Evolutionary conservation across 352 stramenopile genomes (phyloP).

Genomic region (Phytophthora meadii): DNA sequence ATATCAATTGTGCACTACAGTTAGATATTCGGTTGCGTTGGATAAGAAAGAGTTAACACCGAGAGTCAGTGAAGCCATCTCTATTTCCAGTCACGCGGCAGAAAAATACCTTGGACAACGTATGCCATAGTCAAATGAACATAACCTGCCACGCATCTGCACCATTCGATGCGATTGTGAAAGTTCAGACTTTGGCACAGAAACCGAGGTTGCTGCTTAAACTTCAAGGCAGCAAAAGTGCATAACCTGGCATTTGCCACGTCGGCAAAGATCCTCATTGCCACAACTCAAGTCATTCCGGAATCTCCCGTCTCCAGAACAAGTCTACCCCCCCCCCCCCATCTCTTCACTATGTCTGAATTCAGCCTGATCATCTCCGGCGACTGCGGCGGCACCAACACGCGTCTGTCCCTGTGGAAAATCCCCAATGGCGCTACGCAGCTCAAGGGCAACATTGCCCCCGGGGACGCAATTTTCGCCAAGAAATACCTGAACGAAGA

Average conservation of each 20-base stretch:
- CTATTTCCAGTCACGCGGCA: conserved; percentile 12
- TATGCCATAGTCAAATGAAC: not conserved
- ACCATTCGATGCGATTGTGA: conserved; percentile 23
- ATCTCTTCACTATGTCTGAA: conserved; percentile 10
- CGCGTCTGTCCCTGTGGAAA: conserved; percentile 89
- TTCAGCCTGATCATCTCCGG: conserved; percentile 67
- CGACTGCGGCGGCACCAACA: conserved; percentile 97
- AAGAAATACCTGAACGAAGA: conserved; percentile 89
- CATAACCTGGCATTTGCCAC: conserved; percentile 10
- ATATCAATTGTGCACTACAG: no score
- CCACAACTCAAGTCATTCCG: conserved; percentile 18
- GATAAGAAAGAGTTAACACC: no score
- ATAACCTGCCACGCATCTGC: not conserved
- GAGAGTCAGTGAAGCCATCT: not conserved
- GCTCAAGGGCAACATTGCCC: conserved; percentile 56
- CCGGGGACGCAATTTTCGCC: conserved; percentile 71
- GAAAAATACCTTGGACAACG: not conserved
- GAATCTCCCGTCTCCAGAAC: conserved; percentile 26
- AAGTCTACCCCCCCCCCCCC: not conserved
- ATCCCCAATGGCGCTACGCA: conserved; percentile 54
- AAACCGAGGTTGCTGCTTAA: conserved; percentile 3
- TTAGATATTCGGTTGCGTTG: no score
- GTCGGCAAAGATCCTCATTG: conserved; percentile 26
- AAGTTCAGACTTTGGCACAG: conserved; percentile 23
- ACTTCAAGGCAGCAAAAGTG: conserved; percentile 20